phyloP scores from a whole-genome alignment of 306 rosid species.

The Delonix regia region DNA sequence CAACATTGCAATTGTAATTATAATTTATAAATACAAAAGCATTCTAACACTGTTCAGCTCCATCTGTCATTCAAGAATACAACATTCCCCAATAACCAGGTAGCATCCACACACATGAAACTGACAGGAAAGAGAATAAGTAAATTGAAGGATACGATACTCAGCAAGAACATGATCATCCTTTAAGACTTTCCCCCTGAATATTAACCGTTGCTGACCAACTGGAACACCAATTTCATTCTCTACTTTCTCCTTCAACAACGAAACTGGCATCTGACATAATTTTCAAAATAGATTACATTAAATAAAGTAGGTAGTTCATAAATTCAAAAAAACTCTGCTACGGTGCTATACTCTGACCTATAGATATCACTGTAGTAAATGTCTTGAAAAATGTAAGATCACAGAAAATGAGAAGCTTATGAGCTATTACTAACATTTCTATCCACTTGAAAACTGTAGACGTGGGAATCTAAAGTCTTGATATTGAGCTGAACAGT shows the following conservation, averaged over 20 bases:
- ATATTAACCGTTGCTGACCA: conserved; percentile 85
- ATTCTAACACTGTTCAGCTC: neutral
- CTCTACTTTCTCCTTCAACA: conserved; percentile 89
- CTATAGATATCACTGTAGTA: neutral
- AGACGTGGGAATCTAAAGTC: conserved; percentile 83
- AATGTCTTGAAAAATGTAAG: neutral
- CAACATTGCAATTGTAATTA: neutral
- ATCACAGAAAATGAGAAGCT: conserved; percentile 1
- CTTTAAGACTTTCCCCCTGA: conserved; percentile 95
- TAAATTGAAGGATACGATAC: conserved; percentile 78
- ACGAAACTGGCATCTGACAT: conserved; percentile 77
- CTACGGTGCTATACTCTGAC: neutral
- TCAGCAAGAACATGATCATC: conserved; percentile 83
- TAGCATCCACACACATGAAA: neutral
- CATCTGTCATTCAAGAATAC: neutral
- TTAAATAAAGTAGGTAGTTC: neutral
- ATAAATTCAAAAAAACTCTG: neutral
- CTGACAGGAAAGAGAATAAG: neutral
- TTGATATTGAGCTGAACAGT: conserved; percentile 82
- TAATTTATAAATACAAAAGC: neutral
- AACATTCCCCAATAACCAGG: neutral
- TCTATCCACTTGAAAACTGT: conserved; percentile 75
- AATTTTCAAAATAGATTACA: conserved; percentile 1
- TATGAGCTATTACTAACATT: conserved; percentile 50
- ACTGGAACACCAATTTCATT: conserved; percentile 79